A percentile compares a stretch with the other conserved stretches of the same genome.
These are phyloP conservation scores for Trametes meyenii DNA, from an alignment of 768 basidiomycete genomes.

Conservation along the genomic window DNA sequence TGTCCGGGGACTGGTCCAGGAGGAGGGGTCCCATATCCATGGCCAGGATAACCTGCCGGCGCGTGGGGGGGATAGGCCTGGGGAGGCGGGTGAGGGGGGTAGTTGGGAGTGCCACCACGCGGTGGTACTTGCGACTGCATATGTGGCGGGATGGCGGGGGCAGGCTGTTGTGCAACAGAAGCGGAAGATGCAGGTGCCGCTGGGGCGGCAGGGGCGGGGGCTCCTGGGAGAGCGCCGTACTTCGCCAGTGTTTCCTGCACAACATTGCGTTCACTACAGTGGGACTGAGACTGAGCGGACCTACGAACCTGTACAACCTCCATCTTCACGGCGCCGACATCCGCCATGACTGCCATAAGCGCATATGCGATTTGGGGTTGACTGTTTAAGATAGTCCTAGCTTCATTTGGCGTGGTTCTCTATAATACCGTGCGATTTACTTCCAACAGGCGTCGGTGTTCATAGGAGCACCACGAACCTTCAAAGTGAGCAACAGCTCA, in stretches of 20 bases:
- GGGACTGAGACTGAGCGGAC: neutral
- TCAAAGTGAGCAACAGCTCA: constrained; percentile 75
- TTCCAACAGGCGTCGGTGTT: neutral
- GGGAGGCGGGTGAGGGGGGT: constrained; percentile 19
- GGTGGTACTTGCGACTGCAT: constrained; percentile 22
- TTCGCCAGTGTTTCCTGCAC: constrained; percentile 66
- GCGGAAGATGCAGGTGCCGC: constrained; percentile 29
- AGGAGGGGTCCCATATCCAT: constrained; percentile 19
- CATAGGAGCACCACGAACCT: constrained; percentile 39
- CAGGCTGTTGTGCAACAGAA: constrained; percentile 33
- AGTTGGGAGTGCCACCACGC: constrained; percentile 26
- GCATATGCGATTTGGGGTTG: constrained; percentile 81
- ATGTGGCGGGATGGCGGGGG: constrained; percentile 33
- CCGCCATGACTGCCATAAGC: constrained; percentile 76
- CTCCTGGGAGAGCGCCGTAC: constrained; percentile 41
- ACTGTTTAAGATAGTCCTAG: constrained; percentile 65
- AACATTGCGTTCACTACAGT: neutral
- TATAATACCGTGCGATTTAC: constrained; percentile 31
- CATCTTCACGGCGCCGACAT: constrained; percentile 71
- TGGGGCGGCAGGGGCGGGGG: constrained; percentile 33
- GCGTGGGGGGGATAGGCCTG: constrained; percentile 12
- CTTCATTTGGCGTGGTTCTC: constrained; percentile 77
- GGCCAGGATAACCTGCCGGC: constrained; percentile 10
- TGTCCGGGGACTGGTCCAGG: constrained; percentile 11
- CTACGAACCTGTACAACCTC: constrained; percentile 71